These are phyloP conservation scores for Candida argentea DNA, from an alignment of 805 yeast genomes.

Conservation along the genomic window DNA sequence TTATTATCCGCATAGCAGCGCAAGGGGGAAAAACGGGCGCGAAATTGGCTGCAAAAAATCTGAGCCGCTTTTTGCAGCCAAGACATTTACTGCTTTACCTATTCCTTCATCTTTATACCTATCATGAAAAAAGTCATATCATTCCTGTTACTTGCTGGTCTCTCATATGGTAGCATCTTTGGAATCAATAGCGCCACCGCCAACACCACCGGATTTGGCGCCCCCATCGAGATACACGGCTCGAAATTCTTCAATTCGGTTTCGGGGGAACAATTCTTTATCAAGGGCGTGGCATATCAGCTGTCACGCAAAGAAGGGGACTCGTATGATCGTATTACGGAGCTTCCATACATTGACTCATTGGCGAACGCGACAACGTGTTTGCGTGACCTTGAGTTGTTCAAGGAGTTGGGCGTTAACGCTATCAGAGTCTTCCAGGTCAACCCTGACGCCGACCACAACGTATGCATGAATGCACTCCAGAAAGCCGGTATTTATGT, in stretches of 20 bases:
- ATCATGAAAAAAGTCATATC: too few relatives aligned
- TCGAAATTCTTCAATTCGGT: constrained; percentile 66
- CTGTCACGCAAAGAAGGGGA: constrained; percentile 41
- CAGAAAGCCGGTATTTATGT: constrained; percentile 26
- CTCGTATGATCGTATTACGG: constrained; percentile 8
- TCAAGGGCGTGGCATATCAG: constrained; percentile 86
- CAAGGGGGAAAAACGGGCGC: too few relatives aligned
- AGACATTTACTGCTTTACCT: too few relatives aligned
- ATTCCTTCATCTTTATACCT: too few relatives aligned
- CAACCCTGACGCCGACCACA: constrained; percentile 63
- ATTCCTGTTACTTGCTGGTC: too few relatives aligned
- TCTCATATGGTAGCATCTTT: too few relatives aligned
- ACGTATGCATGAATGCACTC: constrained; percentile 28
- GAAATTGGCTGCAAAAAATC: too few relatives aligned
- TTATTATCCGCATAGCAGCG: too few relatives aligned
- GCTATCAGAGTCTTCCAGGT: constrained; percentile 81
- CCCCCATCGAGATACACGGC: constrained; percentile 54
- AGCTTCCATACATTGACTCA: constrained; percentile 50
- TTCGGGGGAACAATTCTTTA: constrained; percentile 74
- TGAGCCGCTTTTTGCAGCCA: too few relatives aligned
- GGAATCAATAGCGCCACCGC: background rate
- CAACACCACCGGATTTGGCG: constrained; percentile 6
- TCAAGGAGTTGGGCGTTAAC: constrained; percentile 60
- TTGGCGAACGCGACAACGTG: constrained; percentile 63
- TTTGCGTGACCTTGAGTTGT: constrained; percentile 73